Percentiles rank a stretch among this genome's conserved stretches.
phyloP scores from a whole-genome alignment of 2,329 filamentous ascomycete species.

The Ophiostoma pallidulum region DNA sequence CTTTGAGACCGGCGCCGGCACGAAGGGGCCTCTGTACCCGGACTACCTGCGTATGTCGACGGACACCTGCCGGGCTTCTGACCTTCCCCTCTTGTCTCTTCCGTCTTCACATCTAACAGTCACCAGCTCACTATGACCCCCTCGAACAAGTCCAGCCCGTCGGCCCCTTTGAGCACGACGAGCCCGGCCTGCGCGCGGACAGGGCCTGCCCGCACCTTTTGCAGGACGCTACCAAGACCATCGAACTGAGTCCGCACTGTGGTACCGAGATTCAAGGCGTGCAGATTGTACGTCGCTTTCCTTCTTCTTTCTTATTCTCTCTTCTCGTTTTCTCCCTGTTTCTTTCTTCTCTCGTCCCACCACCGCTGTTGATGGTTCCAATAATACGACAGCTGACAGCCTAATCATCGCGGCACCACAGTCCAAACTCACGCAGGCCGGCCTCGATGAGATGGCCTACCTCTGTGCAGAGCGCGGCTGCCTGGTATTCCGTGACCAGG shows the following conservation, averaged over 20 bases:
- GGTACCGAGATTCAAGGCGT: constrained; percentile 20
- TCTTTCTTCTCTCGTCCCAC: no score
- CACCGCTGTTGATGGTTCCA: no score
- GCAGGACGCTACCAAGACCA: constrained; percentile 16
- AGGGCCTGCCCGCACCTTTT: constrained; percentile 18
- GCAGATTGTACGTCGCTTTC: constrained; percentile 13
- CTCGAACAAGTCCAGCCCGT: constrained; percentile 20
- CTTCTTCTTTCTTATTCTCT: background rate
- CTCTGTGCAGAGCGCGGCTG: constrained; percentile 18
- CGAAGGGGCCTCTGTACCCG: constrained; percentile 15
- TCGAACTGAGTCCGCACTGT: constrained; percentile 21
- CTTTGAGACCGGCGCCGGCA: background rate
- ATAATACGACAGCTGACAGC: no score
- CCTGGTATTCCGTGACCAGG: constrained; percentile 13
- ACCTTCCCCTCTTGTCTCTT: background rate
- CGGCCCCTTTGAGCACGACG: constrained; percentile 19
- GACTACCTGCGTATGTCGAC: constrained; percentile 18
- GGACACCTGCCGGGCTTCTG: no score
- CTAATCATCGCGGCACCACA: no score
- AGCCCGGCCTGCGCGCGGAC: constrained; percentile 21
- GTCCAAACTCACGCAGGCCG: constrained; percentile 13
- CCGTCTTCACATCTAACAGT: background rate
- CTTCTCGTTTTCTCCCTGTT: no score
- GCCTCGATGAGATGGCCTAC: constrained; percentile 18
- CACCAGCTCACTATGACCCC: constrained; percentile 20